Conservation (phyloP, 2,329 filamentous ascomycete genomes). For the Cordyceps tenuipes region DNA sequence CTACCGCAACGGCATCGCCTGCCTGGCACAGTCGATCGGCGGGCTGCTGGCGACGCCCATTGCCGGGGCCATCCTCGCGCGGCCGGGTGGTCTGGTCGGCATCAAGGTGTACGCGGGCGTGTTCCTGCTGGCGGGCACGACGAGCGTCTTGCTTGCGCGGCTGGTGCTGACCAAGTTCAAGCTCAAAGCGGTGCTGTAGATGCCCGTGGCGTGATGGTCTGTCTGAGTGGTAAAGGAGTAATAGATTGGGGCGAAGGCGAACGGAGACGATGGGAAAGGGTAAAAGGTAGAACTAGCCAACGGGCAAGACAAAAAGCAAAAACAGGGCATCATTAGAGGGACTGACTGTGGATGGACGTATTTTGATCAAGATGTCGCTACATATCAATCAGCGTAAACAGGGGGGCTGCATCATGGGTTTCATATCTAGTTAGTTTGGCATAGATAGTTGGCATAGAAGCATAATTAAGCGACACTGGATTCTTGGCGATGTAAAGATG, state of each 20-base stretch:
- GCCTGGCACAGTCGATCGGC: slow-evolving; percentile 14
- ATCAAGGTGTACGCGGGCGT: slow-evolving; percentile 16
- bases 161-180: slow-evolving; percentile 14
- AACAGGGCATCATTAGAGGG: neutral
- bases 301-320: neutral
- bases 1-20: slow-evolving; percentile 37
- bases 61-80: slow-evolving; percentile 16
- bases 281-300: neutral
- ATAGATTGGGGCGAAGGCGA: too few relatives aligned
- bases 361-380: neutral
- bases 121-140: slow-evolving; percentile 16
- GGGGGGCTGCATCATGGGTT: neutral
- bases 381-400: neutral
- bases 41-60: slow-evolving; percentile 16
- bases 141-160: slow-evolving; percentile 13
- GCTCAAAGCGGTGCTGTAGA: slow-evolving; percentile 12
- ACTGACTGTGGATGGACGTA: neutral
- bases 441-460: neutral
- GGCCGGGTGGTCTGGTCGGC: slow-evolving; percentile 11
- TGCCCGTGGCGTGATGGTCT: neutral
- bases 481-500: neutral
- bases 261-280: neutral
- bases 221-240: neutral
- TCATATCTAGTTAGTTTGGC: neutral
- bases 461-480: neutral